Base-by-base conservation (phyloP, 768 basidiomycete species). In the Termitomyces sp. region DNA sequence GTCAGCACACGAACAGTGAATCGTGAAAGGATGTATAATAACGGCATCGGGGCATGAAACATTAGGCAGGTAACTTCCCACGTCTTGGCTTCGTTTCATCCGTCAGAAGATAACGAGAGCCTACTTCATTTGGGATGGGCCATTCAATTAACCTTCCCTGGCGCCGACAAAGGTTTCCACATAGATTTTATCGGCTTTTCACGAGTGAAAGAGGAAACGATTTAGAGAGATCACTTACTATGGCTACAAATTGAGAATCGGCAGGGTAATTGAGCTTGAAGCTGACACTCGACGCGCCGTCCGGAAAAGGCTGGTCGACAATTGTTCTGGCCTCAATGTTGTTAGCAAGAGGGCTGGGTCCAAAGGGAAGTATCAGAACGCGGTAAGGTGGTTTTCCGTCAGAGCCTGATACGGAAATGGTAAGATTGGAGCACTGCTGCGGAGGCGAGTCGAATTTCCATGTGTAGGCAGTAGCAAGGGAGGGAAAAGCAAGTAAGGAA, bases 201-300 rank as follows among this genome's bases (percentile, higher is more conserved):
- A 12, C 44, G 8, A 15, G 22, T 18, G 35, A 7, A 38, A 49
- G 4, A 40, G 12, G 12, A 28, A 15, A 15, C 24, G 22, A 55
- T 45, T 18, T 52, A 22, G 38, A 66, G 46, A 36, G 53, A 42
- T n/a, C 7, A 84, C 88, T 75, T 67, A 91, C 90, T 67, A 91
- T 87, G 5, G 87, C 85, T 28, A 92, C 89, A 57, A 93, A 87
- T 67, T 90, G 86, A 3, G 89, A 89, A 68, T 84, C 79, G 52
- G 73, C 78, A 0, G 91, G 91, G 69, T 81, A 92, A 33, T 79
- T 81, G 56, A 91, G 79, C 68, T 81, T 73, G 70, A 92, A 88
- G 40, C 71, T 77, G 33, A 84, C 66, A 24, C 77, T 74, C 2
- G 70, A 75, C 7, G 72, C 69, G 28, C 71, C 67, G 32, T 72